Percentiles rank a stretch among this genome's conserved stretches.
Evolutionary conservation across 768 basidiomycete species (phyloP).

Genomic region (Boletus reticulatus): DNA sequence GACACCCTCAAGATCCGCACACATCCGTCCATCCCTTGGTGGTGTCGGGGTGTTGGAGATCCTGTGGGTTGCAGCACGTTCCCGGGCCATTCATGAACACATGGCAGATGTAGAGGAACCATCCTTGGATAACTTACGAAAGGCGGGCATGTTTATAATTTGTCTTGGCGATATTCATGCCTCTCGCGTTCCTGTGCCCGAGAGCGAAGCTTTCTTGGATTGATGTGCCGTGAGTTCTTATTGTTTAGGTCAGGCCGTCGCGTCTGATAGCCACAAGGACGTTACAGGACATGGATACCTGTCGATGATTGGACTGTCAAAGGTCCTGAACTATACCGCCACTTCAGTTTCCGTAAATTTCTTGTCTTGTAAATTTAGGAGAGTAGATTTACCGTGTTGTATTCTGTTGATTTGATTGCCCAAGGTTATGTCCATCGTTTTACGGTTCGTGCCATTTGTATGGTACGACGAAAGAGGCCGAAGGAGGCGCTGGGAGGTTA

Average conservation of each 20-base stretch:
- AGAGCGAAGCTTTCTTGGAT: neutral
- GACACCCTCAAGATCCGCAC: neutral
- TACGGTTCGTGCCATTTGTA: too few relatives aligned
- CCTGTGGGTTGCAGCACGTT: constrained; percentile 8
- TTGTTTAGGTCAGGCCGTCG: too few relatives aligned
- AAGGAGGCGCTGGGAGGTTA: too few relatives aligned
- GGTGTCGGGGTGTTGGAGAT: constrained; percentile 9
- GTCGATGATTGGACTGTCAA: too few relatives aligned
- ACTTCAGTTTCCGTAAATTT: too few relatives aligned
- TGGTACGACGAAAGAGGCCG: too few relatives aligned
- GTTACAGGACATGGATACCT: too few relatives aligned
- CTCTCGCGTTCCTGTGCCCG: neutral
- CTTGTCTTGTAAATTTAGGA: neutral
- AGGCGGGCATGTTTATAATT: constrained; percentile 7
- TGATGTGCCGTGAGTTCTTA: neutral
- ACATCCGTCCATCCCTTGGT: neutral
- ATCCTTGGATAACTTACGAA: constrained; percentile 4
- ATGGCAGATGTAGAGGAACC: neutral
- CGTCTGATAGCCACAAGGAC: too few relatives aligned
- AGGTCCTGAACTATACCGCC: too few relatives aligned
- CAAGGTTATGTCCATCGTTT: too few relatives aligned
- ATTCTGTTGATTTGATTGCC: too few relatives aligned
- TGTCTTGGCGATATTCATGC: neutral
- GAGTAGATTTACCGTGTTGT: too few relatives aligned
- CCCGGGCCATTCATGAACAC: neutral